phyloP scores from a whole-genome alignment of 768 basidiomycete genomes.

The Termitomyces titanicus region DNA sequence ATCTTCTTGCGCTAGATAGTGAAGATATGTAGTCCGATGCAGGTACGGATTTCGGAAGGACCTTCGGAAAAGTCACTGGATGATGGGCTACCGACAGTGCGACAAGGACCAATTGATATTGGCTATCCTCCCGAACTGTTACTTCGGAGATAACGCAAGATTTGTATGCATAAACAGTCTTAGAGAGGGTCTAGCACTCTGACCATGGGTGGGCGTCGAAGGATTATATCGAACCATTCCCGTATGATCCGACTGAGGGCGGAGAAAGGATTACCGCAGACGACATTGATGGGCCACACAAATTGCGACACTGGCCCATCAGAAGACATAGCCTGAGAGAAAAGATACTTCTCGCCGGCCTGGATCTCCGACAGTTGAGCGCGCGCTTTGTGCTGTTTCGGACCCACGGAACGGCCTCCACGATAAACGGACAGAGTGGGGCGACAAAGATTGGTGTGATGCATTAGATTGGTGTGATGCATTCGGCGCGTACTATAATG shows the following conservation, averaged over 20 bases:
- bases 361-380: not conserved
- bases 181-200: not conserved
- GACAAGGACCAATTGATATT: not conserved
- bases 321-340: not conserved
- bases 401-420: constrained; percentile 1
- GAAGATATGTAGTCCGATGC: not conserved
- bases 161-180: too few species aligned
- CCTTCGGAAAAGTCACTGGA: too few species aligned
- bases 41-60: not conserved
- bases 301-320: constrained; percentile 1
- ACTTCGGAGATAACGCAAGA: not conserved
- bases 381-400: not conserved
- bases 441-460: not conserved
- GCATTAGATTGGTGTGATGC: not conserved
- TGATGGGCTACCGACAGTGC: not conserved
- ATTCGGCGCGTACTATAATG: too few species aligned
- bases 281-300: constrained; percentile 3
- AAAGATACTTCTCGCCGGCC: constrained; percentile 1
- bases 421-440: not conserved
- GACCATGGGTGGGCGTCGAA: not conserved
- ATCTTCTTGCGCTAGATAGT: not conserved
- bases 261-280: not conserved
- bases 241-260: not conserved
- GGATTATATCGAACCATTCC: too few species aligned
- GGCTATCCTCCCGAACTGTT: not conserved